Percentiles rank a stretch among this genome's conserved stretches.
Evolutionary conservation across 2,329 filamentous ascomycete species (phyloP).

Genomic region (Neonectria sp.): DNA sequence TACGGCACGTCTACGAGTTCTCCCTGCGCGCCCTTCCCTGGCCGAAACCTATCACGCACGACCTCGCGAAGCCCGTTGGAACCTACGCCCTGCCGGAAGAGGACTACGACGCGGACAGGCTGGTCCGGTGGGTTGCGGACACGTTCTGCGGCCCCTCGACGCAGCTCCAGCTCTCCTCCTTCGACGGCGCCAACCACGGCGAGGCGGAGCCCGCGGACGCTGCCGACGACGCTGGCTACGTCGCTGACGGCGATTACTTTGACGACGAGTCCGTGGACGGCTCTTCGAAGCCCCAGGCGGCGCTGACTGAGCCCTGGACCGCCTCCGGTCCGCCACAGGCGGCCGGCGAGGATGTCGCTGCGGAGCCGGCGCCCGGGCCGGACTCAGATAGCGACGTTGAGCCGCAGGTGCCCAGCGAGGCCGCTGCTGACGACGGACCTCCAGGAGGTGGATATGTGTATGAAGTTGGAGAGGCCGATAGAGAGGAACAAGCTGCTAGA

Average conservation of each 20-base stretch:
- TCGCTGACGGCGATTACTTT: not conserved
- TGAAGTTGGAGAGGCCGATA: too few relatives aligned
- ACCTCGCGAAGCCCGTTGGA: not conserved
- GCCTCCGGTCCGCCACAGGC: too few relatives aligned
- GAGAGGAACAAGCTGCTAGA: too few relatives aligned
- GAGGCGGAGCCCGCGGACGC: not conserved
- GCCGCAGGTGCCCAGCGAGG: too few relatives aligned
- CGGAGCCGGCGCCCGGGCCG: too few relatives aligned
- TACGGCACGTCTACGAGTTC: conserved; percentile 21
- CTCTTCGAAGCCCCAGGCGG: not conserved
- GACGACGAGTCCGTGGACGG: not conserved
- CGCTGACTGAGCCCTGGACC: not conserved
- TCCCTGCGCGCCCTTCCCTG: conserved; percentile 23
- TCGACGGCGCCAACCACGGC: not conserved
- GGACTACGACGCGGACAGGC: not conserved
- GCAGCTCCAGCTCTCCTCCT: not conserved
- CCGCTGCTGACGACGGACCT: too few relatives aligned
- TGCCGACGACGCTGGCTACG: not conserved
- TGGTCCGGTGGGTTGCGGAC: not conserved
- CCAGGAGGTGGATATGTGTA: too few relatives aligned
- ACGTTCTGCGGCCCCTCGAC: not conserved
- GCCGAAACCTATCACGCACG: not conserved
- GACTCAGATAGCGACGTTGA: too few relatives aligned
- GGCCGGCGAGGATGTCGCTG: too few relatives aligned
- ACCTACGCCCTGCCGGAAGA: not conserved